Conservation (phyloP, 805 yeast genomes). For the Pichia rugopelliculosa region DNA sequence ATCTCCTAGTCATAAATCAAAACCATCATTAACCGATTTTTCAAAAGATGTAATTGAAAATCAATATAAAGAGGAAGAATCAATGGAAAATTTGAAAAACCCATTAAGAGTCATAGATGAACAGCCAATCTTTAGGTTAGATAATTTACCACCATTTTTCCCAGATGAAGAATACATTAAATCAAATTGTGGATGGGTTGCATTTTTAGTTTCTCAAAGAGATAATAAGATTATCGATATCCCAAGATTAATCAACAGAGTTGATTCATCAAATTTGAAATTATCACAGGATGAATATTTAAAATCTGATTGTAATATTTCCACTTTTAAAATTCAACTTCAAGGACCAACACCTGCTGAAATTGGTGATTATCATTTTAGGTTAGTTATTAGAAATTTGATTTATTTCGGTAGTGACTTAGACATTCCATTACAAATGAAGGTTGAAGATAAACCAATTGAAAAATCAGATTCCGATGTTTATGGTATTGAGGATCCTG, state of each 20-base stretch:
- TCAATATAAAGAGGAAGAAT: constrained; percentile 47
- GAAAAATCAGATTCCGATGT: constrained; percentile 35
- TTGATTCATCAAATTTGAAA: constrained; percentile 48
- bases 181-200: constrained; percentile 49
- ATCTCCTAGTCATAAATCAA: constrained; percentile 62
- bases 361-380: constrained; percentile 58
- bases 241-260: constrained; percentile 45
- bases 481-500: constrained; percentile 62
- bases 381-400: constrained; percentile 61
- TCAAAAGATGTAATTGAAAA: constrained; percentile 26
- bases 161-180: constrained; percentile 44
- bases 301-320: constrained; percentile 42
- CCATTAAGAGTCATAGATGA: constrained; percentile 59
- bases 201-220: constrained; percentile 60
- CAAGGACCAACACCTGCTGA: constrained; percentile 72
- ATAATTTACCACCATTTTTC: constrained; percentile 66
- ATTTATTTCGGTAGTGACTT: constrained; percentile 80
- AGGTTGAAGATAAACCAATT: constrained; percentile 56
- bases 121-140: constrained; percentile 60
- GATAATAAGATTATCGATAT: constrained; percentile 76
- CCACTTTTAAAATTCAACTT: constrained; percentile 71
- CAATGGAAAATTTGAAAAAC: constrained; percentile 59
- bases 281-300: constrained; percentile 44
- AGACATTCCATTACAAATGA: constrained; percentile 61
- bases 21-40: constrained; percentile 37